Evolutionary conservation across 495 filamentous ascomycete genomes (phyloP).

Genomic region (Neurospora sp.): DNA sequence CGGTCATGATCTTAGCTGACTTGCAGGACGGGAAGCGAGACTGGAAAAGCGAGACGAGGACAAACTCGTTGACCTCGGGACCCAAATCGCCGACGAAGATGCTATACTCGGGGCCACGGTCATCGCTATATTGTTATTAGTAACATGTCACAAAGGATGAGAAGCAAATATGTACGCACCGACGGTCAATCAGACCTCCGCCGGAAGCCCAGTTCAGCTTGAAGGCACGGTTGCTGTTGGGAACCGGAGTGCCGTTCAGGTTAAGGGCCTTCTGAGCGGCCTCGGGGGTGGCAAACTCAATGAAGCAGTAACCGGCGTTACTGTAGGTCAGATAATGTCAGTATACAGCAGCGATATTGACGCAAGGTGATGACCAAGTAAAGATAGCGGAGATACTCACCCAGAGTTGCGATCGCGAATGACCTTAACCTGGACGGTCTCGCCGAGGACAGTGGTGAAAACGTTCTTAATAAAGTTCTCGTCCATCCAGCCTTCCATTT

Average conservation of each 20-base stretch:
- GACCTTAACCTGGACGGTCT: slow-evolving; percentile 98
- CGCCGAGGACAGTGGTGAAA: slow-evolving; percentile 74
- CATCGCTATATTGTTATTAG: slow-evolving; percentile 53
- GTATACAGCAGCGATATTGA: background rate
- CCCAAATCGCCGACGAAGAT: slow-evolving; percentile 98
- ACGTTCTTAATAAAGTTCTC: slow-evolving; percentile 95
- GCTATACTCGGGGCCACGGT: slow-evolving; percentile 88
- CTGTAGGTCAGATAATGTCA: slow-evolving; percentile 33
- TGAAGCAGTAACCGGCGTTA: slow-evolving; percentile 98
- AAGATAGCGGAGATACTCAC: slow-evolving; percentile 44
- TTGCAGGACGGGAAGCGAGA: slow-evolving; percentile 94
- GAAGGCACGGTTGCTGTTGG: slow-evolving; percentile 90
- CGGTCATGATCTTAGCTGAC: slow-evolving; percentile 99
- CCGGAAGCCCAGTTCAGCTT: slow-evolving; percentile 99
- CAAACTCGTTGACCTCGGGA: slow-evolving; percentile 97
- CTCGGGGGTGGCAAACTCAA: slow-evolving; percentile 77
- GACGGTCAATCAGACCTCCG: slow-evolving; percentile 87
- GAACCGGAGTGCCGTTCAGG: slow-evolving; percentile 83
- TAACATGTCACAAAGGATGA: slow-evolving; percentile 2
- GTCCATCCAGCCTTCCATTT: slow-evolving; percentile 98
- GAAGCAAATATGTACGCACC: slow-evolving; percentile 40
- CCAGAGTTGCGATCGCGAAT: slow-evolving; percentile 99
- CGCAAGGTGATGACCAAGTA: background rate
- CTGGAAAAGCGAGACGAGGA: slow-evolving; percentile 94
- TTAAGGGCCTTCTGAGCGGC: slow-evolving; percentile 84